phyloP scores from a whole-genome alignment of 164 flowering plant genomes.

The Liquidambar formosana region DNA sequence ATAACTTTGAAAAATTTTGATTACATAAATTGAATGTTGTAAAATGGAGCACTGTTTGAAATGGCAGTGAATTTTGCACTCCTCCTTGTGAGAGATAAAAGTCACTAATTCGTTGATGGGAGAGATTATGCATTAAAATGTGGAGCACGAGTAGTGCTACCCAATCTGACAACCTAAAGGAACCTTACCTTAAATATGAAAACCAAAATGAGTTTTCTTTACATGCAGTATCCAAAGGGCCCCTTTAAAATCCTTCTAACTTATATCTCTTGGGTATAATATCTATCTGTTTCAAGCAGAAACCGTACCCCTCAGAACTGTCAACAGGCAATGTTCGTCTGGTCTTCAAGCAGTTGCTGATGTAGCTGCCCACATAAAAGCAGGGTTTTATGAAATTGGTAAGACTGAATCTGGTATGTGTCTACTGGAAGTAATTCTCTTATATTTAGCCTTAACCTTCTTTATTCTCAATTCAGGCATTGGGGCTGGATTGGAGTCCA shows the following conservation, averaged over 20 bases:
- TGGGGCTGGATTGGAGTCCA: conserved; percentile 64
- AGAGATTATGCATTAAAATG: too few relatives aligned
- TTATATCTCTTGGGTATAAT: neutral
- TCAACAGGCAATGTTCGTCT: conserved; percentile 78
- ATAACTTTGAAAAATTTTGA: too few relatives aligned
- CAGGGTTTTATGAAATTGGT: conserved; percentile 67
- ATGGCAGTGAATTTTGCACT: too few relatives aligned
- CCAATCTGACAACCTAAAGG: too few relatives aligned
- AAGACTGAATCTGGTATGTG: neutral
- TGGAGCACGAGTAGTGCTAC: too few relatives aligned
- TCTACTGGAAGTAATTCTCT: neutral
- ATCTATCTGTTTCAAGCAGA: conserved; percentile 36
- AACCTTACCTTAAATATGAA: neutral
- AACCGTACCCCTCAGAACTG: conserved; percentile 69
- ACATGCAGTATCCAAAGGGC: neutral
- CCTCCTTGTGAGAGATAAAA: too few relatives aligned
- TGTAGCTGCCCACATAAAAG: conserved; percentile 67
- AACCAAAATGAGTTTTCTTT: neutral
- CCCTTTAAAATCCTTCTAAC: neutral
- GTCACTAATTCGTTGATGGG: too few relatives aligned
- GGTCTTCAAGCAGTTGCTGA: conserved; percentile 78
- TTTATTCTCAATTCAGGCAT: conserved; percentile 38
- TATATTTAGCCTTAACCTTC: neutral
- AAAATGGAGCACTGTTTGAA: too few relatives aligned
- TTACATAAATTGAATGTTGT: too few relatives aligned